phyloP scores from a whole-genome alignment of 1,284 basidiomycete genomes.

The Moesziomyces antarcticus region DNA sequence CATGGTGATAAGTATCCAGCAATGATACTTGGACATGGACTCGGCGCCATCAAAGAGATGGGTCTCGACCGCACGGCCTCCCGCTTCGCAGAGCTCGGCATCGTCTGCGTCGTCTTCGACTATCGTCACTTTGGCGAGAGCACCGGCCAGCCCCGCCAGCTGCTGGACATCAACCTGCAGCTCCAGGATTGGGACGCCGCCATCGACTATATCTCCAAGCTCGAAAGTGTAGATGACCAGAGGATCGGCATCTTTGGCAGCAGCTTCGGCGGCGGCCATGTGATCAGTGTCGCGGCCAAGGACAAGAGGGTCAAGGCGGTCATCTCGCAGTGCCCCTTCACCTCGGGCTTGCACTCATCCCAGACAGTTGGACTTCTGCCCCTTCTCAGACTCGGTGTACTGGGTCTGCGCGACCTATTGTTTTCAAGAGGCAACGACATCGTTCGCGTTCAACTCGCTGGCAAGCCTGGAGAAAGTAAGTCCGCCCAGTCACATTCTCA shows the following conservation, averaged over 20 bases:
- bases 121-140: slow-evolving; percentile 52
- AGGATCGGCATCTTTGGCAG: slow-evolving; percentile 56
- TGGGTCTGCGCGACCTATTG: slow-evolving; percentile 38
- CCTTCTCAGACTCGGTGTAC: slow-evolving; percentile 21
- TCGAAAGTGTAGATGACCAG: slow-evolving; percentile 38
- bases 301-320: slow-evolving; percentile 48
- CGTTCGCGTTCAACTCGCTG: slow-evolving; percentile 35
- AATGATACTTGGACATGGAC: slow-evolving; percentile 53
- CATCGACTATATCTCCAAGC: slow-evolving; percentile 29
- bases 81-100: slow-evolving; percentile 43
- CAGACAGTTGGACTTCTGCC: slow-evolving; percentile 21
- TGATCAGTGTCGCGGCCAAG: slow-evolving; percentile 46
- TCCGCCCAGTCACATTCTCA: not conserved
- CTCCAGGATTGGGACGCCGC: slow-evolving; percentile 53
- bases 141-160: slow-evolving; percentile 42
- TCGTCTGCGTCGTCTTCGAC: slow-evolving; percentile 54
- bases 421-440: slow-evolving; percentile 31
- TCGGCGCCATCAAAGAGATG: slow-evolving; percentile 55
- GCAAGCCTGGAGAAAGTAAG: slow-evolving; percentile 52
- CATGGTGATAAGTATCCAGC: slow-evolving; percentile 14
- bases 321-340: slow-evolving; percentile 62
- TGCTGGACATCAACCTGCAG: slow-evolving; percentile 50
- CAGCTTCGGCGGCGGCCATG: slow-evolving; percentile 61
- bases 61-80: slow-evolving; percentile 43
- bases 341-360: slow-evolving; percentile 42